Evolutionary conservation across 2,329 filamentous ascomycete genomes (phyloP).

Genomic region (Graphilbum ipis-grandicollis): DNA sequence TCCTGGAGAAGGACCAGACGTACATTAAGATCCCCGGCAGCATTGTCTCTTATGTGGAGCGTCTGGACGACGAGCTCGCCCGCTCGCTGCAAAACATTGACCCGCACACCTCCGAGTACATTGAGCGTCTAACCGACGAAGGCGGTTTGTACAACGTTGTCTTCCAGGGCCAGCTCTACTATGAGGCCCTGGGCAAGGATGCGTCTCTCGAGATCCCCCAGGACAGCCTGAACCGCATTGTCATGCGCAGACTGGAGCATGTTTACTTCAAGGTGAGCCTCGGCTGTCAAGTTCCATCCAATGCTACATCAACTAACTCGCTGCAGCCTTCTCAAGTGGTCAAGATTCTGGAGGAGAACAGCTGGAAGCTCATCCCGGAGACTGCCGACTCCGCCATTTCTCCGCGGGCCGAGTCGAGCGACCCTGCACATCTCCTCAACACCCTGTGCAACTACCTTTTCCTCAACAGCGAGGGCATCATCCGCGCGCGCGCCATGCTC

Average conservation of each 20-base stretch:
- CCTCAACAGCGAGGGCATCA: slow-evolving; percentile 84
- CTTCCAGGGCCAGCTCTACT: slow-evolving; percentile 74
- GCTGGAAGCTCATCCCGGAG: slow-evolving; percentile 65
- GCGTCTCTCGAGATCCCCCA: slow-evolving; percentile 56
- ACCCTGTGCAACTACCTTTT: slow-evolving; percentile 91
- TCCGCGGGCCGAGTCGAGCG: slow-evolving; percentile 47
- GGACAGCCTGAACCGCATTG: slow-evolving; percentile 77
- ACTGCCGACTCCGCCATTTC: slow-evolving; percentile 65
- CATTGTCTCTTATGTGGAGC: slow-evolving; percentile 84
- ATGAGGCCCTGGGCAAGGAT: slow-evolving; percentile 62
- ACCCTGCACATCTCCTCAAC: slow-evolving; percentile 63
- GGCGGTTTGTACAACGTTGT: slow-evolving; percentile 81
- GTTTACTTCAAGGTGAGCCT: slow-evolving; percentile 81
- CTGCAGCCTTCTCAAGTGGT: slow-evolving; percentile 69
- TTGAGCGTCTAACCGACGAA: slow-evolving; percentile 86
- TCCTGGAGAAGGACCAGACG: slow-evolving; percentile 53
- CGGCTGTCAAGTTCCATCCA: neutral
- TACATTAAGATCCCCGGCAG: slow-evolving; percentile 87
- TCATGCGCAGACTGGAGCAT: slow-evolving; percentile 90
- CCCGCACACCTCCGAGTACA: slow-evolving; percentile 96
- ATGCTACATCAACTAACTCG: slow-evolving; percentile 2
- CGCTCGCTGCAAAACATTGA: slow-evolving; percentile 96
- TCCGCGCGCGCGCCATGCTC: slow-evolving; percentile 89
- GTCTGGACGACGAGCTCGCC: slow-evolving; percentile 91
- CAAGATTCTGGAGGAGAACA: slow-evolving; percentile 83